These are phyloP conservation scores for Heliamphora pulchella DNA, from an alignment of 179 eudicot species.

Conservation along the genomic window DNA sequence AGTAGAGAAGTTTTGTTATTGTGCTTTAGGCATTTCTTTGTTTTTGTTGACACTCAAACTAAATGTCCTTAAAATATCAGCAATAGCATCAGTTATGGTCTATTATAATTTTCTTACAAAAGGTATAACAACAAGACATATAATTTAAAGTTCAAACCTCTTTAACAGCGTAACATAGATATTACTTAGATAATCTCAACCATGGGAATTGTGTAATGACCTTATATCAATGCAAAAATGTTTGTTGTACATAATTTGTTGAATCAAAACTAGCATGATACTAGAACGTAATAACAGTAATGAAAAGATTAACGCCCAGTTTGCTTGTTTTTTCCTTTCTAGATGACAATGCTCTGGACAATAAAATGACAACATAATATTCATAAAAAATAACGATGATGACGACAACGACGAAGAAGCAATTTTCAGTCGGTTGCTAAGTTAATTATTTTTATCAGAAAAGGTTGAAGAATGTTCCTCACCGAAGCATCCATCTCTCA, in stretches of 20 bases:
- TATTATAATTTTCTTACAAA: background rate
- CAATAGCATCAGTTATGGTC: background rate
- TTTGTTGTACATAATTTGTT: background rate
- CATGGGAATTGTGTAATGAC: background rate
- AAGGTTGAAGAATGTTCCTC: constrained; percentile 21
- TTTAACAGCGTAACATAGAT: background rate
- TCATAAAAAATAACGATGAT: background rate
- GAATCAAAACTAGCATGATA: background rate
- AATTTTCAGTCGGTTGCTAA: background rate
- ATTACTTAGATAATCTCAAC: background rate
- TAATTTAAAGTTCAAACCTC: background rate
- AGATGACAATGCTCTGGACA: background rate
- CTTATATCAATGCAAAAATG: background rate
- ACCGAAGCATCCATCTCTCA: constrained; percentile 57
- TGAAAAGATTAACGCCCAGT: background rate
- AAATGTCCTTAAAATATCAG: background rate
- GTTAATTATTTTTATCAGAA: background rate
- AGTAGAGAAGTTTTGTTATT: too few relatives aligned
- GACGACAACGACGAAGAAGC: background rate
- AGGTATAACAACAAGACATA: background rate
- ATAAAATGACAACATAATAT: background rate
- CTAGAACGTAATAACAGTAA: background rate
- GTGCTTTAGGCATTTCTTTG: background rate
- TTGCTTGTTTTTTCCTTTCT: background rate
- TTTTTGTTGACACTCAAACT: background rate